Base-by-base conservation (phyloP, 495 filamentous ascomycete genomes). In the Penicillium argentinense region DNA sequence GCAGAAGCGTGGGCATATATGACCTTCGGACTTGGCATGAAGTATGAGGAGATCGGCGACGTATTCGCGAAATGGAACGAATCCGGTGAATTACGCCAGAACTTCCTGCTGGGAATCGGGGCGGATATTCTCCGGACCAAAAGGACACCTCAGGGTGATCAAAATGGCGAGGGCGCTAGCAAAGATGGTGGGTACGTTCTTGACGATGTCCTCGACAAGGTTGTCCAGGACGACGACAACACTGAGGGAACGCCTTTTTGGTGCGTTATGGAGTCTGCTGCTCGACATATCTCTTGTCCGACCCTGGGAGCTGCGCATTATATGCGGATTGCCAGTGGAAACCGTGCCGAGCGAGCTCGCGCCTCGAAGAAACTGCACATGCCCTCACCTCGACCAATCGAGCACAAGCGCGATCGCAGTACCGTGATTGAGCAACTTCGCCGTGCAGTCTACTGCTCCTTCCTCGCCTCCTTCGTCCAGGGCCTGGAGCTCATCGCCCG, bases 171-270 rank as follows among this genome's bases (percentile, higher is more conserved):
- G 41, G 64, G 66, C 6, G 58, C 56, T 21, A 57, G 61, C 25
- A 40, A 53, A 3, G 41, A 57, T 9, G 48, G 45, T 36, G 66
- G 67, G 39, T 72, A 78, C 34, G 80, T 89, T 2, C 72, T 90
- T 4, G 77, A 81, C 17, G 72, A 79, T 23, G 77, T 89, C 8
- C 77, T 83, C 45, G 87, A 89, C 62, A 91, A 88, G 47, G 85
- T 89, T 0, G 85, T 88, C 2, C 84, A 90, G 68, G 83, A 88
- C 47, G 76, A 80, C 38, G 80, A 84, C 41, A 71, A 74, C 47
- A 76, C 76, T 22, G 85, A 89, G 63, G 85, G 87, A 6, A 91
- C 86, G 4, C 79, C 83, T 0, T 69, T 80, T 51, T 89, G 80
- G 83, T 74, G 72, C 9, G 68, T 81, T 24, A 77, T 75, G 60